Evolutionary conservation across 179 eudicot genomes (phyloP).

Genomic region (Carnegiea gigantea): DNA sequence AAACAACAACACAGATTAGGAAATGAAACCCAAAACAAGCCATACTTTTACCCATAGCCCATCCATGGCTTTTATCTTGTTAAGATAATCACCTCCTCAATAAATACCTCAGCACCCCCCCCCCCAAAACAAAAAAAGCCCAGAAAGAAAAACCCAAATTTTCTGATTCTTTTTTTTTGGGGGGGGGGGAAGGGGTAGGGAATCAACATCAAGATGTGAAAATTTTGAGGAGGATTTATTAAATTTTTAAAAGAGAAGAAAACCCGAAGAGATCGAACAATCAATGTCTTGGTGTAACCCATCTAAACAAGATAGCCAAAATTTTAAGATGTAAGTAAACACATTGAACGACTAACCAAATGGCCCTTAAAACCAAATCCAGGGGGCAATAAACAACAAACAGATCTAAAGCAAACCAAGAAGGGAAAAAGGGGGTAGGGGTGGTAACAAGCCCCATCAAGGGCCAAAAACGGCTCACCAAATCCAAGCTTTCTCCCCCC

Average conservation of each 20-base stretch:
- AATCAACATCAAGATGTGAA: not conserved
- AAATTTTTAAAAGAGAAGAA: too few relatives aligned
- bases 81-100: not conserved
- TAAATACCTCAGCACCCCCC: not conserved
- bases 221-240: not conserved
- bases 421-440: not conserved
- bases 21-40: not conserved
- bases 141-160: not conserved
- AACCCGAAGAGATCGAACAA: not conserved
- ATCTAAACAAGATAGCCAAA: not conserved
- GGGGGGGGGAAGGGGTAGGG: not conserved
- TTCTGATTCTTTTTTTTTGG: not conserved
- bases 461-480: too few relatives aligned
- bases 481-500: too few relatives aligned
- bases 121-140: not conserved
- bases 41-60: not conserved
- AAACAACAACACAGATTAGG: constrained; percentile 13
- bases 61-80: not conserved
- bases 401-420: constrained; percentile 1
- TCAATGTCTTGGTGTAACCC: not conserved
- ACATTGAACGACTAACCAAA: not conserved
- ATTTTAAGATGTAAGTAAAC: not conserved
- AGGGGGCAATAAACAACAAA: not conserved
- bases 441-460: not conserved
- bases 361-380: not conserved